Evolutionary conservation across 2,329 filamentous ascomycete species (phyloP).

Genomic region (Alternaria alternata): DNA sequence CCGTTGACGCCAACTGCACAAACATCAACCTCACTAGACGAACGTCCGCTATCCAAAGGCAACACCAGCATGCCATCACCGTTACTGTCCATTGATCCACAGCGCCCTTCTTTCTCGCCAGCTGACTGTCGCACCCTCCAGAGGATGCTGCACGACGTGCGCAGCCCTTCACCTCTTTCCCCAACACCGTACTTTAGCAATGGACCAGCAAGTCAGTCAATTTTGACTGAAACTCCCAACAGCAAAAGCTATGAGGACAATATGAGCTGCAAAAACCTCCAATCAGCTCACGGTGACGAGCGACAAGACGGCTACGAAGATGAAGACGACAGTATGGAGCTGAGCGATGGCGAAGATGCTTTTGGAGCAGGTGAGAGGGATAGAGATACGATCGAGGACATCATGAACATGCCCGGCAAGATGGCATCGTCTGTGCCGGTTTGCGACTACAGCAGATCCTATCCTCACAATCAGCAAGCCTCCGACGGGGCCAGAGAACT

Average conservation of each 20-base stretch:
- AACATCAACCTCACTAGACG: background rate
- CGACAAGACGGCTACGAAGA: slow-evolving; percentile 24
- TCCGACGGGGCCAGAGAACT: background rate
- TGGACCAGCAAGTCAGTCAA: background rate
- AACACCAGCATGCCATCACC: background rate
- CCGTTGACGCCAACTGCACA: background rate
- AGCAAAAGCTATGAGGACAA: background rate
- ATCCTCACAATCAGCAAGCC: background rate
- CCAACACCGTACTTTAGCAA: background rate
- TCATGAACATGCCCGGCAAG: slow-evolving; percentile 14
- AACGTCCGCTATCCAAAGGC: background rate
- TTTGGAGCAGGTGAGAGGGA: background rate
- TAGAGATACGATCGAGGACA: slow-evolving; percentile 14
- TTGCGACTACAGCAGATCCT: slow-evolving; percentile 5
- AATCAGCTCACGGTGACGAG: slow-evolving; percentile 13
- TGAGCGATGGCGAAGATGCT: slow-evolving; percentile 15
- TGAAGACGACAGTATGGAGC: slow-evolving; percentile 28
- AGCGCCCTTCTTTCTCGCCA: slow-evolving; percentile 3
- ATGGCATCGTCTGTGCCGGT: background rate
- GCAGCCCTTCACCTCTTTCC: slow-evolving; percentile 4
- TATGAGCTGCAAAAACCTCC: background rate
- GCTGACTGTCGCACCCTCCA: slow-evolving; percentile 22
- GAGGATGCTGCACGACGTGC: slow-evolving; percentile 18
- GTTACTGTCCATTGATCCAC: background rate
- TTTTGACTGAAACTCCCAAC: background rate